Conservation (phyloP, 345 rosid genomes). For the Angophora floribunda region DNA sequence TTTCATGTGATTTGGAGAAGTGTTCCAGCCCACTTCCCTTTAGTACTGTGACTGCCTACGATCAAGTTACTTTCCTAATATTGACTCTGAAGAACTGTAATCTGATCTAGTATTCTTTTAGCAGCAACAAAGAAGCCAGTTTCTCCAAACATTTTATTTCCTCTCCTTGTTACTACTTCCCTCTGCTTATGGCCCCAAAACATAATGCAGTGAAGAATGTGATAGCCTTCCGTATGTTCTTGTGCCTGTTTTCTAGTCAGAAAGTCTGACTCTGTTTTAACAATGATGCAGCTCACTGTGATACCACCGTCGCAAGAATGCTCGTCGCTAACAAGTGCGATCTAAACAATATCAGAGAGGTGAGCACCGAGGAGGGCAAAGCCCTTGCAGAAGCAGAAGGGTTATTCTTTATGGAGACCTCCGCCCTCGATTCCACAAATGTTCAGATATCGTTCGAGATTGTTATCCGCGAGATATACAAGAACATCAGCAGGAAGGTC, state of each 20-base stretch:
- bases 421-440: slow-evolving; percentile 80
- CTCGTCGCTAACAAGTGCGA: slow-evolving; percentile 94
- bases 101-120: background rate
- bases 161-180: background rate
- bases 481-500: slow-evolving; percentile 34
- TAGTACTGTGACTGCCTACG: background rate
- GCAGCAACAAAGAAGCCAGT: background rate
- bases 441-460: slow-evolving; percentile 84
- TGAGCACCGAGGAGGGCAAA: slow-evolving; percentile 65
- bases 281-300: slow-evolving; percentile 63
- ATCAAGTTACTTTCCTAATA: background rate
- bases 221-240: background rate
- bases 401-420: slow-evolving; percentile 91
- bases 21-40: background rate
- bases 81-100: background rate
- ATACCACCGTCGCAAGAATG: slow-evolving; percentile 66
- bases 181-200: background rate
- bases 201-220: background rate
- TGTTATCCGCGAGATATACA: slow-evolving; percentile 75
- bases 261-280: background rate
- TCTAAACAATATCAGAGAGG: slow-evolving; percentile 68
- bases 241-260: background rate
- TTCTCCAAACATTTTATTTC: background rate
- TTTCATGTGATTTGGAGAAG: background rate
- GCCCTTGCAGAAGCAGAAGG: slow-evolving; percentile 75